Base-by-base conservation (phyloP, 163 green algal species). In the Trebouxia gelatinosa region DNA sequence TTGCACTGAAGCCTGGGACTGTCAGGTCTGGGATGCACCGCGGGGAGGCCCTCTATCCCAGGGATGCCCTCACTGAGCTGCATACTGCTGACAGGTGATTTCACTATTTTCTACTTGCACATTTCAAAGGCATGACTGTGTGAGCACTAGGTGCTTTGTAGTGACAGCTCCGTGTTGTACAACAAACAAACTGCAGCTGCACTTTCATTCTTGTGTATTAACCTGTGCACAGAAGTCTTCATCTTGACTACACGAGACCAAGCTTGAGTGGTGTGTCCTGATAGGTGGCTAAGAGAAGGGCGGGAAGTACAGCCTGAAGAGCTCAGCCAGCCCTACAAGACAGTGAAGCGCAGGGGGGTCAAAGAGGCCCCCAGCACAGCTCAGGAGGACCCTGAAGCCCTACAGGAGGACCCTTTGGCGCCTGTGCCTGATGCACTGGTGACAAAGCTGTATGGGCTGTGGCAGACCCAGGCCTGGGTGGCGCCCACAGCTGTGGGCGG, bases 381-480 rank as follows among this genome's bases (percentile, higher is more conserved):
- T 74, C 35, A 51, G 34, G 62, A 70, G 46, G 67, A 59, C 26
- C 19, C 48, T 7, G 48, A 61, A 29, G 67, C 58, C 19, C 26
- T 59, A 31, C 39, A 61, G 39, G 67, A 75, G 67, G 67, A 59
- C 6, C 6, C 39, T 1, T 57, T 39, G 19, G 67, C 40, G 31
- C 67, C 67, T 0, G 31, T 75, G 26, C 54, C 35, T 7, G 70
- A 79, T 39, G 57, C 54, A 39, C 34, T 58, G 31, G 76, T 75
- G 43, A 85, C 87, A 6, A n/a, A 65, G 31, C 83, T 96, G 78
- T 98, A 97, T 79, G 94, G 92, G 32, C 23, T 82, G n/a, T 97
- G 93, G 94, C 94, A 98, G 88, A 97, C 92, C 6, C 66, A 85
- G n/a, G 32, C 43, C 11, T 95, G 85, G 86, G 54, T 57, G 35